phyloP scores from a whole-genome alignment of 139 green algal genomes.

The Chlamydomonas urium region DNA sequence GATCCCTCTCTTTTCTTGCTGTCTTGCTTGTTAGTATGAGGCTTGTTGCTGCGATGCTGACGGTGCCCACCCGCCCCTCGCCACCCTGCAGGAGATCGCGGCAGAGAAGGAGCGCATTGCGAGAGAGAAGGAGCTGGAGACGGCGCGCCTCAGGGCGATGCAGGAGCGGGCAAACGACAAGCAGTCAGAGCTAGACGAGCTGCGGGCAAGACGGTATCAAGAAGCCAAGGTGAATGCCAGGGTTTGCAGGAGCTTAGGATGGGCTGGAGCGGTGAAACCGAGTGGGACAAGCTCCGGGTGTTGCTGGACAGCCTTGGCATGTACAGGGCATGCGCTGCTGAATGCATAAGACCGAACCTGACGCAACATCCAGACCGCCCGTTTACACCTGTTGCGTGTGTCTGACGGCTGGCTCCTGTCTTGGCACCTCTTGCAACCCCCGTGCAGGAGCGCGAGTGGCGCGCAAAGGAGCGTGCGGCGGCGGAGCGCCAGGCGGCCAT shows the following conservation, averaged over 20 bases:
- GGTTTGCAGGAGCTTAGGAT: too few relatives aligned
- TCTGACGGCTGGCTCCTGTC: too few relatives aligned
- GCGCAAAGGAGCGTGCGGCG: constrained; percentile 60
- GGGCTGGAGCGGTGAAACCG: constrained; percentile 8
- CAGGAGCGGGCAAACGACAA: constrained; percentile 78
- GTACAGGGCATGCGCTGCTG: too few relatives aligned
- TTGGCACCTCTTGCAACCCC: too few relatives aligned
- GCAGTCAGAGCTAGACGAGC: constrained; percentile 77
- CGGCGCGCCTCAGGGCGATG: constrained; percentile 70
- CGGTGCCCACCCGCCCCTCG: not conserved
- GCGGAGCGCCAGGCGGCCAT: constrained; percentile 49
- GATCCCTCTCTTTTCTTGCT: too few relatives aligned
- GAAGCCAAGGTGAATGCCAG: too few relatives aligned
- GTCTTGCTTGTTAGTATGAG: too few relatives aligned
- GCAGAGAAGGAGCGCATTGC: constrained; percentile 67
- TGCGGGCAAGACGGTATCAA: constrained; percentile 60
- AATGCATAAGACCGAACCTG: too few relatives aligned
- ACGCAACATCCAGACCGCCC: too few relatives aligned
- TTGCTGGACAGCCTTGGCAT: too few relatives aligned
- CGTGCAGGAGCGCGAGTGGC: constrained; percentile 79
- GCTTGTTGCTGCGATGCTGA: not conserved
- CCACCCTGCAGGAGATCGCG: constrained; percentile 34
- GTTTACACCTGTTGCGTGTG: too few relatives aligned
- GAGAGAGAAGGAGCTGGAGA: constrained; percentile 80
- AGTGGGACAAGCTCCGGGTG: too few relatives aligned